These are phyloP conservation scores for Corchorus olitorius DNA, from an alignment of 345 rosid species.

Conservation along the genomic window DNA sequence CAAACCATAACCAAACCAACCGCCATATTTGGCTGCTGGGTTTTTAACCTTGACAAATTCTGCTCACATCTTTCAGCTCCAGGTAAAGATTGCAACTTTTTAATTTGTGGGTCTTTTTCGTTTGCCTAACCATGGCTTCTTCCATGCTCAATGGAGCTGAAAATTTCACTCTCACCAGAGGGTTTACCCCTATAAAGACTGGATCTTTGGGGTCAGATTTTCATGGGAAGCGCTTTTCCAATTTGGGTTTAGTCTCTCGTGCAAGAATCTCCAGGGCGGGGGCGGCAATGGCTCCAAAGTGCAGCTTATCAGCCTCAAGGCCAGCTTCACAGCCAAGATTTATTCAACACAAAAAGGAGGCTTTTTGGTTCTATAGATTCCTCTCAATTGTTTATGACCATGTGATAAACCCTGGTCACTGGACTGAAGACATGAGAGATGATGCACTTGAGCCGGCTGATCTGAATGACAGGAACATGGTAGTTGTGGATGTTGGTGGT, in stretches of 20 bases:
- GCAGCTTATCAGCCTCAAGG: constrained; percentile 75
- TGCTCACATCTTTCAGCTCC: constrained; percentile 4
- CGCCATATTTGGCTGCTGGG: background rate
- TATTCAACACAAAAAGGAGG: constrained; percentile 97
- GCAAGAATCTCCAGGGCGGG: constrained; percentile 29
- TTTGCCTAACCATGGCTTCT: constrained; percentile 55
- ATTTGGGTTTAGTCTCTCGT: constrained; percentile 32
- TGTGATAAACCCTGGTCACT: constrained; percentile 85
- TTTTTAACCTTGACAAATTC: background rate
- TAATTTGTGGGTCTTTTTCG: constrained; percentile 18
- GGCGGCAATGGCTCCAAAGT: constrained; percentile 40
- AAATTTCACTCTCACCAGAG: constrained; percentile 42
- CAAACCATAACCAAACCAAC: background rate
- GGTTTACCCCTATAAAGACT: constrained; percentile 40
- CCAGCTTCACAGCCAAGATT: constrained; percentile 95
- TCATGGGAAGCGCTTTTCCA: constrained; percentile 41
- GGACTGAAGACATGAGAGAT: constrained; percentile 99
- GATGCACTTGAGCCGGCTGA: constrained; percentile 98
- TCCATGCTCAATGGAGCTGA: constrained; percentile 70
- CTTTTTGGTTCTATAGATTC: constrained; percentile 98
- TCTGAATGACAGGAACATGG: constrained; percentile 63
- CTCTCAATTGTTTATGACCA: constrained; percentile 94
- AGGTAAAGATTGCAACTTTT: constrained; percentile 10
- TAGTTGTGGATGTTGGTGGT: constrained; percentile 98
- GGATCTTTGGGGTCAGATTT: constrained; percentile 48